A percentile compares a stretch with the other conserved stretches of the same genome.
These are phyloP conservation scores for Ottelia alismoides DNA, from an alignment of 106 monocot genomes.

Conservation along the genomic window DNA sequence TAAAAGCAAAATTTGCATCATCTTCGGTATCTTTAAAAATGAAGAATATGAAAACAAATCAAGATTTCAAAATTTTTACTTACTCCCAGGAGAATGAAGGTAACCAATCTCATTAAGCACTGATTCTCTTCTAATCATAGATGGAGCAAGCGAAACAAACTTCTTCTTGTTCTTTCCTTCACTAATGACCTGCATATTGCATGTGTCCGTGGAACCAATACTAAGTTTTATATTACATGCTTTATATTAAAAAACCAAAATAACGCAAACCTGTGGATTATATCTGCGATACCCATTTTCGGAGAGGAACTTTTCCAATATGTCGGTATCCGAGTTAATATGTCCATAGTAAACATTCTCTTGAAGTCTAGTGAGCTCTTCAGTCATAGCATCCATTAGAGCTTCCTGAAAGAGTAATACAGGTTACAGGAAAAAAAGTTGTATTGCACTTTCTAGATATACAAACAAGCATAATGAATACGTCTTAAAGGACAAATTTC, in stretches of 20 bases:
- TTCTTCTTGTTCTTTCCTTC: slow-evolving; percentile 48
- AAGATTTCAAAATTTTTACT: slow-evolving; percentile 12
- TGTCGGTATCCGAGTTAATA: slow-evolving; percentile 64
- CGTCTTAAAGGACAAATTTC: no score
- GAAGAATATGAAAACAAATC: background rate
- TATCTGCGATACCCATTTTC: slow-evolving; percentile 66
- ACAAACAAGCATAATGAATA: no score
- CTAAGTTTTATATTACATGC: no score
- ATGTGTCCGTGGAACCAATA: background rate
- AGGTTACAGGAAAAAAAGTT: background rate
- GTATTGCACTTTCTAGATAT: no score
- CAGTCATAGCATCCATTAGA: slow-evolving; percentile 84
- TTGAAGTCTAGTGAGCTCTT: slow-evolving; percentile 81
- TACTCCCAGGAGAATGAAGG: slow-evolving; percentile 75
- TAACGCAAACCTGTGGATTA: slow-evolving; percentile 47
- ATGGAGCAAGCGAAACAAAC: slow-evolving; percentile 54
- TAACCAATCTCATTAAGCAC: slow-evolving; percentile 58
- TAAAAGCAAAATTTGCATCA: slow-evolving; percentile 17
- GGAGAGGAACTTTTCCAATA: slow-evolving; percentile 81
- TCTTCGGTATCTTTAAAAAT: background rate
- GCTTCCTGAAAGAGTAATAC: slow-evolving; percentile 45
- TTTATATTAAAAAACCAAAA: background rate
- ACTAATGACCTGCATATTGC: slow-evolving; percentile 43
- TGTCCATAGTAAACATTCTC: slow-evolving; percentile 95
- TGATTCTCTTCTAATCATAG: slow-evolving; percentile 39